Percentiles rank a stretch among this genome's conserved stretches.
Conservation (phyloP, 768 basidiomycete species). For the Lentinula sp. region DNA sequence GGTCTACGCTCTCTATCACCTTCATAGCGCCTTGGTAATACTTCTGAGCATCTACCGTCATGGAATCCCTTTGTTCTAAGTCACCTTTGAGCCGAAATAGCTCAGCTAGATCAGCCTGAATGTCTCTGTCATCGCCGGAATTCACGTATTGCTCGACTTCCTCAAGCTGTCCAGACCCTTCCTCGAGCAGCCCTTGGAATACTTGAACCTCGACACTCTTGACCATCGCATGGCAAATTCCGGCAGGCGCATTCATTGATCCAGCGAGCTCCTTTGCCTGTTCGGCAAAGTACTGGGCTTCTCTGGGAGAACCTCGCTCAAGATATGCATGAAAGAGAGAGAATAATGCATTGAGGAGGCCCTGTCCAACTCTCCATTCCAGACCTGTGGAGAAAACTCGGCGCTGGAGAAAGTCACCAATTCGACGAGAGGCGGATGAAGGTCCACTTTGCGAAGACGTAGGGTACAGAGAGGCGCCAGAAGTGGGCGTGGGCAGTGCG, state of each 20-base stretch:
- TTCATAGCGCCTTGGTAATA: slow-evolving; percentile 50
- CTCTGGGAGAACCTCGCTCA: slow-evolving; percentile 72
- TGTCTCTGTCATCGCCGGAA: slow-evolving; percentile 36
- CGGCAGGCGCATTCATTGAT: slow-evolving; percentile 57
- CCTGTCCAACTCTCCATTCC: slow-evolving; percentile 75
- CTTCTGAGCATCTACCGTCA: slow-evolving; percentile 34
- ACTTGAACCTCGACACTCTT: slow-evolving; percentile 67
- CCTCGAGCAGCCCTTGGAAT: slow-evolving; percentile 51
- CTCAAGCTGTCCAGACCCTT: slow-evolving; percentile 49
- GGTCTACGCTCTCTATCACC: slow-evolving; percentile 60
- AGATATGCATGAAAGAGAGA: slow-evolving; percentile 60
- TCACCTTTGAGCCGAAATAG: slow-evolving; percentile 51
- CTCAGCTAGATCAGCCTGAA: slow-evolving; percentile 54
- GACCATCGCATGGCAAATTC: slow-evolving; percentile 60
- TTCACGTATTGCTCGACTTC: slow-evolving; percentile 28
- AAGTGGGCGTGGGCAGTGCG: slow-evolving; percentile 11
- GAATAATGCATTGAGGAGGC: slow-evolving; percentile 61
- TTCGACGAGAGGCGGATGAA: slow-evolving; percentile 13
- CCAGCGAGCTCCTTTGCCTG: slow-evolving; percentile 72
- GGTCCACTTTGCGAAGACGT: slow-evolving; percentile 24
- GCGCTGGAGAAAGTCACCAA: slow-evolving; percentile 22
- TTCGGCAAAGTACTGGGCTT: slow-evolving; percentile 78
- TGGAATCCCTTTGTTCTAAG: slow-evolving; percentile 34
- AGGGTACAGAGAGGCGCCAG: background rate
- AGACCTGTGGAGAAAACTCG: slow-evolving; percentile 43